Conservation (phyloP, 768 basidiomycete genomes). For the Tulasnella sp. region DNA sequence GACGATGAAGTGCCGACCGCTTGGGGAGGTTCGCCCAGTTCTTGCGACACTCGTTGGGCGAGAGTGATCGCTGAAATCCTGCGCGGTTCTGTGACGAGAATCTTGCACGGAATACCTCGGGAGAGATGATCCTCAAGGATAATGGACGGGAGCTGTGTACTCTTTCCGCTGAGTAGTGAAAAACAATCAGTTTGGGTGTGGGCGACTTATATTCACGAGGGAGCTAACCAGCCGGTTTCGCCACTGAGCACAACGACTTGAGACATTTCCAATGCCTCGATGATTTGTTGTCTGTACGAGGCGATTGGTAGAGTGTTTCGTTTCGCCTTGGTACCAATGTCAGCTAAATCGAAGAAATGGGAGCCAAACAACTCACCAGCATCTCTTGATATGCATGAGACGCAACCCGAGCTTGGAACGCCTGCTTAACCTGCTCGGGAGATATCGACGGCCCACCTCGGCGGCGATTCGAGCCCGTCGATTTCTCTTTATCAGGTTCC, state of each 20-base stretch:
- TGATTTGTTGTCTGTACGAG: constrained; percentile 60
- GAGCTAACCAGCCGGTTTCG: constrained; percentile 62
- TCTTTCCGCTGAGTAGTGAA: constrained; percentile 65
- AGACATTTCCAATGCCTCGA: constrained; percentile 52
- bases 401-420: constrained; percentile 49
- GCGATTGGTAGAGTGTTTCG: constrained; percentile 81
- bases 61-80: constrained; percentile 94
- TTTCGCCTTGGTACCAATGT: constrained; percentile 37
- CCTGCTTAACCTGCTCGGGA: constrained; percentile 41
- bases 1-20: constrained; percentile 65
- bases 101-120: constrained; percentile 71
- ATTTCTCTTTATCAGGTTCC: background rate
- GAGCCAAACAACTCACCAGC: constrained; percentile 45
- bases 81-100: constrained; percentile 91
- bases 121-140: constrained; percentile 83
- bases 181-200: no score
- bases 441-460: background rate
- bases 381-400: constrained; percentile 72
- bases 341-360: background rate
- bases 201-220: no score
- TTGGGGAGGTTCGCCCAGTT: constrained; percentile 76
- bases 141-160: constrained; percentile 89
- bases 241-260: constrained; percentile 84
- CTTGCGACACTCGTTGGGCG: constrained; percentile 86
- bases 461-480: background rate